Evolutionary conservation across 768 basidiomycete genomes (phyloP), one percentile per base, ranked within the genome.

Genomic region (Xerocomus potaroensis): DNA sequence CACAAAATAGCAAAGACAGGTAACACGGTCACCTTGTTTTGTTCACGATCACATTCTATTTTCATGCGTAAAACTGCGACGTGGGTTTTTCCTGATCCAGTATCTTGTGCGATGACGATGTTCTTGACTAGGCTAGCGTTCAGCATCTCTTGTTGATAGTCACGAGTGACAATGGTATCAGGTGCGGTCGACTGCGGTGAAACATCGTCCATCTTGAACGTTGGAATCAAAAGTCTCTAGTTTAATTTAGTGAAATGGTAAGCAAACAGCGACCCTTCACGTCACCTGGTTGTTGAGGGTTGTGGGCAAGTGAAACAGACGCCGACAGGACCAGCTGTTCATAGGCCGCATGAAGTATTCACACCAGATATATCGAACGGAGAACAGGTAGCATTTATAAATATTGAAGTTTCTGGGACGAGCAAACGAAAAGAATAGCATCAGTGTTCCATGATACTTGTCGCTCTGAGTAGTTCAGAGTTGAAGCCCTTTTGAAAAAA

Each of bases 101-200:
- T 90, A 52, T 87, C 85, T 32, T 88, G 73, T 2, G 87, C 87
- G 35, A 89, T 81, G 59, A 89, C 74, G 47, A 87, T 77, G 55
- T 90, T 89, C 32, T 72, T 70, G 5, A 57, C 69, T 26, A 87
- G 59, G 51, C 83, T 83, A 53, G 85, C 81, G 4, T 85, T 75
- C n/a, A 89, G 68, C 79, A 89, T 83, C 62, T 89, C 87, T 53
- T 82, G 81, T 61, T 89, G 87, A 53, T 90, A 90, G 5, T 74
- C 76, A 43, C 87, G 69, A 10, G 72, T 68, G 15, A 35, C 18
- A 32, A 54, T 38, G 9, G 9, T 18, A 23, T 12, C 43, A 8
- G 16, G 27, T 18, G 18, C 32, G 8, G 5, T 26, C 30, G 46
- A 34, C 41, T 43, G 32, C 0, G 29, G 41, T 14, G 34, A 40